Evolutionary conservation across 2,329 filamentous ascomycete species (phyloP).

Genomic region (Claviceps pazoutovae): DNA sequence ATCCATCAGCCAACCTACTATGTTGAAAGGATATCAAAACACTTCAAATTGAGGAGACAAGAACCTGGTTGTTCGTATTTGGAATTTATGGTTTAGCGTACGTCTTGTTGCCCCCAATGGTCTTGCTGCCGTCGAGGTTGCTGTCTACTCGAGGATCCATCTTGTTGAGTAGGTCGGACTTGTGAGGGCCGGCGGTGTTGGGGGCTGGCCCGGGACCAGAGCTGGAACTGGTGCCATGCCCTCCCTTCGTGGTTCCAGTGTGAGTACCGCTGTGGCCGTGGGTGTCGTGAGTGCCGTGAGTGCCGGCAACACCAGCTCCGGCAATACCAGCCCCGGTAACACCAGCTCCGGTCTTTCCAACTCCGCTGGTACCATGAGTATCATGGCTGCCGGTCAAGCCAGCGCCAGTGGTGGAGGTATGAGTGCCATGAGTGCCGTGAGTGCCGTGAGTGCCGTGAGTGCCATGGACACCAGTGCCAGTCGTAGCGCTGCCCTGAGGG

Average conservation of each 20-base stretch:
- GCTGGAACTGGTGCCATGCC: conserved; percentile 2
- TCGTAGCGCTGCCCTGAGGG: conserved; percentile 14
- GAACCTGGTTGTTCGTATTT: conserved; percentile 8
- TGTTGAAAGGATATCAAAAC: too few species aligned
- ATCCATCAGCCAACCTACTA: background rate
- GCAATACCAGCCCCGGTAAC: background rate
- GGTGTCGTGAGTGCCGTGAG: background rate
- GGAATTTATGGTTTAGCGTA: conserved; percentile 21
- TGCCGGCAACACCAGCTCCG: background rate
- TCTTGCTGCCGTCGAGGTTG: conserved; percentile 39
- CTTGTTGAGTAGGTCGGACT: conserved; percentile 40
- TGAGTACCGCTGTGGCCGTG: background rate
- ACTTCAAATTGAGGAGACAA: background rate
- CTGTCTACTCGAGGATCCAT: conserved; percentile 41
- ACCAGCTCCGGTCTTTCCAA: too few species aligned
- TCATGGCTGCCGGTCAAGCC: conserved; percentile 6
- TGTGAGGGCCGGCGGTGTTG: conserved; percentile 30
- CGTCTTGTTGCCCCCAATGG: conserved; percentile 38
- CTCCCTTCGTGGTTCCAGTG: conserved; percentile 5
- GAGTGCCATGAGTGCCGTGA: background rate
- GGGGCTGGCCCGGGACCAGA: conserved; percentile 18
- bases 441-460: background rate
- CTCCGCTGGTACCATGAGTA: background rate
- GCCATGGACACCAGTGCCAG: conserved; percentile 1
- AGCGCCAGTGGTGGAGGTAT: conserved; percentile 3